Base-by-base conservation (phyloP, 2,329 filamentous ascomycete genomes). In the Chrysosporium queenslandicum region DNA sequence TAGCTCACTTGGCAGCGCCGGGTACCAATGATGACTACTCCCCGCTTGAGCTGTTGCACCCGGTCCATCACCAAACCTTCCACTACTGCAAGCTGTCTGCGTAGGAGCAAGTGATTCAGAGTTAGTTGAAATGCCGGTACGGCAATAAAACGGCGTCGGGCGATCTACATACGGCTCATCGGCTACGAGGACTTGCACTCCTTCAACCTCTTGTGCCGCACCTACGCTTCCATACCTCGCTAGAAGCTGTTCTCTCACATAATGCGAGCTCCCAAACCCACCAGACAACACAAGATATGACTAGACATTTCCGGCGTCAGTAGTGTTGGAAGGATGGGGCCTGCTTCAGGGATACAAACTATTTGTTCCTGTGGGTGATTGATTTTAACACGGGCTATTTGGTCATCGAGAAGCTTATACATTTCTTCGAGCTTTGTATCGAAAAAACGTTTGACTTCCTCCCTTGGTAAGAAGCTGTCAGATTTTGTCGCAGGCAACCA, bases 261-360 rank as follows among this genome's bases (percentile, higher is more conserved):
- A 74, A 14, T 65, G 60, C 0, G 64, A 69, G 48, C 70, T 72
- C 8, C 71, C 69, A 0, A 74, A 60, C 1, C 71, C 71, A 4
- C 71, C 71, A 4, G 67, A 71, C 1, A 74, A 63, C 0, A 74
- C 64, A 1, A 74, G 60, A 53, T 71, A 60, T 60, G 46, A 62
- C 63, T 53, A 66, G n/a, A 14, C 11, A 12, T 18, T 16, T 16
- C 30, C 6, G 27, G 20, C 34, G 45, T 53, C 21, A 53, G 8
- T 21, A 47, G 9, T 21, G 43, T 20, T 20, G 21, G n/a, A 5
- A 25, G 27, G 27, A 29, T 25, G 25, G 39, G 4, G 20, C 11
- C 12, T 20, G 14, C 14, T 34, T 14, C 23, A 14, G 50, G 50
- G 30, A 46, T 42, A 53, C 60, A 37, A 25, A 66, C 64, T 18